Evolutionary conservation across 257 asterid species (phyloP).

Genomic region (Asclepias syriaca): DNA sequence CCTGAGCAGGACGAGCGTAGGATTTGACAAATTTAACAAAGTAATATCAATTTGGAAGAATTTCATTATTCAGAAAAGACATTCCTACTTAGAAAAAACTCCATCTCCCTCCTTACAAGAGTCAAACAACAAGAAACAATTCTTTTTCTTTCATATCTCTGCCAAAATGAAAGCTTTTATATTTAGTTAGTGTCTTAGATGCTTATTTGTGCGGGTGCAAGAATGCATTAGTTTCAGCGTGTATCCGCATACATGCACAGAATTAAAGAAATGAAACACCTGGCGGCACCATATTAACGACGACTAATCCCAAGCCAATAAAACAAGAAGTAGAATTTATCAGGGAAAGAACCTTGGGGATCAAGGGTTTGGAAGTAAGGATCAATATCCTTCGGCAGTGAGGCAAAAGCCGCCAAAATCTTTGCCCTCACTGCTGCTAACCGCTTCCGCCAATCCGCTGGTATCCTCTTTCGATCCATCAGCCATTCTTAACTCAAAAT

Average conservation of each 20-base stretch:
- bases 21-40: not conserved
- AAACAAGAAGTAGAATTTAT: not conserved
- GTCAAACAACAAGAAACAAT: not conserved
- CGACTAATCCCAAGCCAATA: not conserved
- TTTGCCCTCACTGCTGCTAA: slow-evolving; percentile 73
- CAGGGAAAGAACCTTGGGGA: slow-evolving; percentile 51
- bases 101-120: not conserved
- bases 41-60: not conserved
- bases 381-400: slow-evolving; percentile 76
- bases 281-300: not conserved
- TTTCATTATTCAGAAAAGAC: not conserved
- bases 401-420: slow-evolving; percentile 62
- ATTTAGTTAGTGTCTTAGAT: not conserved
- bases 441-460: slow-evolving; percentile 87
- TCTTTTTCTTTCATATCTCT: not conserved
- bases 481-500: slow-evolving; percentile 69
- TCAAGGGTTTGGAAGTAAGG: slow-evolving; percentile 75
- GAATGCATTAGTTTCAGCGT: not conserved
- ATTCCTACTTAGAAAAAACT: not conserved
- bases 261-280: not conserved
- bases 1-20: not conserved
- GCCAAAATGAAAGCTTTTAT: not conserved
- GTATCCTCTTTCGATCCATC: slow-evolving; percentile 91
- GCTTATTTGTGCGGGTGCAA: no score
- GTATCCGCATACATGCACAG: not conserved